Evolutionary conservation across 139 green algal species (phyloP).

Genomic region (Auxenochlorella pyrenoidosa): DNA sequence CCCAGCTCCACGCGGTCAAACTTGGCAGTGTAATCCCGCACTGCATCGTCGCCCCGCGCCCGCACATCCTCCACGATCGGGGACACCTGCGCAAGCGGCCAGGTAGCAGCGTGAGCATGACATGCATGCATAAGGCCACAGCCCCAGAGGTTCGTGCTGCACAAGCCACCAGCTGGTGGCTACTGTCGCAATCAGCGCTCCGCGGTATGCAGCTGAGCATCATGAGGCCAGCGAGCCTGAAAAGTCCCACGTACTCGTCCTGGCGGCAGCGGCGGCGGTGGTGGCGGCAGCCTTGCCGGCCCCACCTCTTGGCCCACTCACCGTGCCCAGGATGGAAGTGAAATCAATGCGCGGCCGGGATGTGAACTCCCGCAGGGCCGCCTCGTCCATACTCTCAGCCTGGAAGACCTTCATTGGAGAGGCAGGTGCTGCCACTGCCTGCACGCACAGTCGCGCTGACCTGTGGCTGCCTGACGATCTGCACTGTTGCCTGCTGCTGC

Average conservation of each 20-base stretch:
- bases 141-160: too few species aligned
- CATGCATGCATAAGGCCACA: too few species aligned
- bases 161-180: too few species aligned
- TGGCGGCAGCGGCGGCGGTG: background rate
- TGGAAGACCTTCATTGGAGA: slow-evolving; percentile 46
- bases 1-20: slow-evolving; percentile 90
- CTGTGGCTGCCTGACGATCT: background rate
- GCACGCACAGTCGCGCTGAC: background rate
- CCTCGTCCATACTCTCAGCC: slow-evolving; percentile 36
- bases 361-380: slow-evolving; percentile 59
- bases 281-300: background rate
- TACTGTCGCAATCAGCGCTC: too few species aligned
- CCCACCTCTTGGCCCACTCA: slow-evolving; percentile 47
- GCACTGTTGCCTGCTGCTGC: background rate
- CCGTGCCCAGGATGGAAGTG: slow-evolving; percentile 83
- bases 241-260: background rate
- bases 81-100: slow-evolving; percentile 65
- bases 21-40: slow-evolving; percentile 89
- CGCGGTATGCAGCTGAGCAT: too few species aligned
- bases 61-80: slow-evolving; percentile 94
- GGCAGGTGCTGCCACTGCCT: slow-evolving; percentile 28
- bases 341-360: slow-evolving; percentile 93
- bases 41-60: slow-evolving; percentile 85
- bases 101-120: background rate
- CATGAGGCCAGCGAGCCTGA: too few species aligned